Evolutionary conservation across 2,329 filamentous ascomycete species (phyloP), one percentile per base, ranked within the genome.

Genomic region (Amauroascus verrucosus): DNA sequence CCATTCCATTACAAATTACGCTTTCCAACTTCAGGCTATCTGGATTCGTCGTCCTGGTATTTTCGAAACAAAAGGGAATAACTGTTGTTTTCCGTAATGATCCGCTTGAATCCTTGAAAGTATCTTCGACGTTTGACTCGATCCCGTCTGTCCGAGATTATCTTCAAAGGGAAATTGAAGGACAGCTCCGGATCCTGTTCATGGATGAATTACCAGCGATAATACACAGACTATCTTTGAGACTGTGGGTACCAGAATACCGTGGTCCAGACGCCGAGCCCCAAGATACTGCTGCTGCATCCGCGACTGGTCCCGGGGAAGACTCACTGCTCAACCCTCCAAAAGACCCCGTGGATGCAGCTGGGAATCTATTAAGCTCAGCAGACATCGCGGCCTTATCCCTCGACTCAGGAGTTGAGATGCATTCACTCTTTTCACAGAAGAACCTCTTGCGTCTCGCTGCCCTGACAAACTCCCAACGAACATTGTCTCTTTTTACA

Each of bases 111-210:
- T 96, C 91, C 3, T 82, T 98, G 64, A 97, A 96, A 74, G 93
- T 98, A 60, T 97, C 91, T 0, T 97, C 91, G 61, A 98, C 93
- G 43, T 98, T 98, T 70, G 93, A 98, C 73, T 95, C 91, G 11
- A 98, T 98, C 64, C 91, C 93, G 43, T 98, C 98, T 65, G 93
- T 98, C 58, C 85, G 93, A 61, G 90, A 98, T 69, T 97, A 97
- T 68, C 75, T 98, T 54, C 93, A 98, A 66, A 86, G 88, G 67
- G 95, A 91, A 57, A 98, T 98, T 62, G 93, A 98, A 71, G 86
- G 82, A 49, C 93, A 97, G 69, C 73, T 98, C 57, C 84, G 93
- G 28, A 88, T 90, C 52, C 68, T 98, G 59, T 95, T 98, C 77
- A 97, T 97, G 89, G 91, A 98, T 59, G 93, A 98, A 67, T 73